Evolutionary conservation across 768 basidiomycete genomes (phyloP).

Genomic region (Botryobasidium botryosum): DNA sequence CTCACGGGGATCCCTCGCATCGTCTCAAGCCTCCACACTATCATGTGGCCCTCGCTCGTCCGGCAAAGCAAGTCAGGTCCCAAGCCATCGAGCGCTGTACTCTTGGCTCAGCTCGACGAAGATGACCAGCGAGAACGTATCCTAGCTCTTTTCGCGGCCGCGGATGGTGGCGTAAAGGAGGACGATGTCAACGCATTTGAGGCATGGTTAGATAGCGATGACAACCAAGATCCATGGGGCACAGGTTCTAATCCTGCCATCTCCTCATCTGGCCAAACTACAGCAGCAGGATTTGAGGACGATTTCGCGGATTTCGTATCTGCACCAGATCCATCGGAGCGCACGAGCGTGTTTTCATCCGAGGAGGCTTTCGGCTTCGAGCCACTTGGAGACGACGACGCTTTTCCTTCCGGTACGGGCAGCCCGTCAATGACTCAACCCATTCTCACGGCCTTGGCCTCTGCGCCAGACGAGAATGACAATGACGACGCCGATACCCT

Average conservation of each 20-base stretch:
- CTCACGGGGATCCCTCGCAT: conserved; percentile 42
- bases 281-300: conserved; percentile 41
- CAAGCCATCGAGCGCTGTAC: no score
- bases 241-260: not conserved
- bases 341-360: conserved; percentile 3
- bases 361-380: no score
- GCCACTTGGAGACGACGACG: conserved; percentile 9
- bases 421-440: conserved; percentile 18
- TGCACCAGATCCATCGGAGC: conserved; percentile 33
- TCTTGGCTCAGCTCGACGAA: not conserved
- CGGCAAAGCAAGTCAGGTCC: conserved; percentile 17
- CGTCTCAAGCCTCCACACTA: conserved; percentile 62
- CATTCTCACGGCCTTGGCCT: conserved; percentile 15
- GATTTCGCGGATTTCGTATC: conserved; percentile 66
- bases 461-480: conserved; percentile 11
- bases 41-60: conserved; percentile 78
- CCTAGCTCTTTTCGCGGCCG: conserved; percentile 4
- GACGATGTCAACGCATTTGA: conserved; percentile 41
- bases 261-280: not conserved
- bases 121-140: conserved; percentile 1
- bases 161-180: conserved; percentile 1
- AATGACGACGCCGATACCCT: conserved; percentile 13
- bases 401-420: conserved; percentile 19
- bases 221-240: conserved; percentile 16
- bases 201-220: conserved; percentile 42